A percentile compares a stretch with the other conserved stretches of the same genome.
phyloP scores from a whole-genome alignment of 2,329 filamentous ascomycete genomes.

The Fusarium sp. region DNA sequence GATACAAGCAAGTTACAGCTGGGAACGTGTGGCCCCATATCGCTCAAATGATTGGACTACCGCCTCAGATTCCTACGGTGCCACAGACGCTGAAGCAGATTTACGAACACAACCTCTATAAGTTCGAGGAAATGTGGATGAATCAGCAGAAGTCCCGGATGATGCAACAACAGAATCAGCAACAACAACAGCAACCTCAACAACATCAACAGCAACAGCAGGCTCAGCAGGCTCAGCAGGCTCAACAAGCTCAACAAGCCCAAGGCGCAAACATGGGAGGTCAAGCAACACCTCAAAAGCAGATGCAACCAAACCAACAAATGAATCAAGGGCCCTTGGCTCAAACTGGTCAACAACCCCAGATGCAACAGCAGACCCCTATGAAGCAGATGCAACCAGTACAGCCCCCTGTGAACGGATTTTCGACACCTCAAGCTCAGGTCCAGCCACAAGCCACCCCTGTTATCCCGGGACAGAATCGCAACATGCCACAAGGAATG shows the following conservation, averaged over 20 bases:
- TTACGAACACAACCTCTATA: constrained; percentile 79
- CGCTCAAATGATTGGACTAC: constrained; percentile 72
- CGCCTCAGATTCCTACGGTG: constrained; percentile 72
- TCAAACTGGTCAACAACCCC: constrained; percentile 43
- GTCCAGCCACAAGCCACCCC: constrained; percentile 35
- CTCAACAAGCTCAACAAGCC: constrained; percentile 51
- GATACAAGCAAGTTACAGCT: constrained; percentile 77
- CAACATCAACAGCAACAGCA: constrained; percentile 53
- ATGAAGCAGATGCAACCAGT: constrained; percentile 57
- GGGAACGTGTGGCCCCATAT: constrained; percentile 80
- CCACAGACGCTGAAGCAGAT: constrained; percentile 75
- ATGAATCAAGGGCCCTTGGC: constrained; percentile 50
- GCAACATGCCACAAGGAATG: constrained; percentile 62
- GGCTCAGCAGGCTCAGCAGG: constrained; percentile 46
- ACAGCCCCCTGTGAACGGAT: constrained; percentile 51
- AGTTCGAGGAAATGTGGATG: constrained; percentile 79
- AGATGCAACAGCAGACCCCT: constrained; percentile 49
- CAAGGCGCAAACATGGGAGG: constrained; percentile 42
- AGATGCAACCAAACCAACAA: constrained; percentile 48
- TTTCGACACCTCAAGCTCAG: constrained; percentile 48
- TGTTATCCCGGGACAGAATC: constrained; percentile 52
- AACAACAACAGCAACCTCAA: background rate
- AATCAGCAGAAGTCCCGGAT: constrained; percentile 64
- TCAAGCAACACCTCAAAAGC: constrained; percentile 47
- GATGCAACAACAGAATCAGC: constrained; percentile 50